phyloP scores from a whole-genome alignment of 352 stramenopile species.

The Globisporangium paddicum region DNA sequence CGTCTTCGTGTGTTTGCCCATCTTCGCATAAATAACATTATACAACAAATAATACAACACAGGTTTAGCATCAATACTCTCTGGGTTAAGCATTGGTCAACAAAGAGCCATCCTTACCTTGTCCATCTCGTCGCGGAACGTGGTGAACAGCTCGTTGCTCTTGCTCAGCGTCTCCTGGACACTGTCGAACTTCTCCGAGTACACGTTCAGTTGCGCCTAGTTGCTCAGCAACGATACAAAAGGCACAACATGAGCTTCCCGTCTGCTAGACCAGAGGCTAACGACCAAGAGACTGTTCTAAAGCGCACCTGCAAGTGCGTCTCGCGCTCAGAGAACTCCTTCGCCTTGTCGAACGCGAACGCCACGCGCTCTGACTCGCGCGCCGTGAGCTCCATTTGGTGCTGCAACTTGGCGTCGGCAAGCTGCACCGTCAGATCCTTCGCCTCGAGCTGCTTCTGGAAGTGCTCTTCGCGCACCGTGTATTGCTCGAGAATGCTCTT shows the following conservation, averaged over 20 bases:
- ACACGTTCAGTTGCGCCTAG: constrained; percentile 65
- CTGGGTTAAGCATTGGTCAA: no score
- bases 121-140: constrained; percentile 82
- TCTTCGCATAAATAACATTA: constrained; percentile 24
- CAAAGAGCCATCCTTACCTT: constrained; percentile 30
- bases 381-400: constrained; percentile 70
- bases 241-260: background rate
- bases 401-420: constrained; percentile 73
- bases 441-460: constrained; percentile 75
- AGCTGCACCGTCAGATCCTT: constrained; percentile 81
- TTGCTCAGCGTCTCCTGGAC: constrained; percentile 83
- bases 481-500: constrained; percentile 84
- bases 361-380: constrained; percentile 66
- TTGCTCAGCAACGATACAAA: background rate
- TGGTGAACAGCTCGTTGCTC: constrained; percentile 85
- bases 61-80: no score
- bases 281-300: background rate
- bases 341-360: constrained; percentile 78
- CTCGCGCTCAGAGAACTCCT: constrained; percentile 77
- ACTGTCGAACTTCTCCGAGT: constrained; percentile 84
- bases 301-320: constrained; percentile 54
- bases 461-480: constrained; percentile 74
- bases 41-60: no score
- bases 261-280: background rate
- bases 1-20: constrained; percentile 84